Conservation (phyloP, 1,139 yeast genomes). For the Candida sp. region DNA sequence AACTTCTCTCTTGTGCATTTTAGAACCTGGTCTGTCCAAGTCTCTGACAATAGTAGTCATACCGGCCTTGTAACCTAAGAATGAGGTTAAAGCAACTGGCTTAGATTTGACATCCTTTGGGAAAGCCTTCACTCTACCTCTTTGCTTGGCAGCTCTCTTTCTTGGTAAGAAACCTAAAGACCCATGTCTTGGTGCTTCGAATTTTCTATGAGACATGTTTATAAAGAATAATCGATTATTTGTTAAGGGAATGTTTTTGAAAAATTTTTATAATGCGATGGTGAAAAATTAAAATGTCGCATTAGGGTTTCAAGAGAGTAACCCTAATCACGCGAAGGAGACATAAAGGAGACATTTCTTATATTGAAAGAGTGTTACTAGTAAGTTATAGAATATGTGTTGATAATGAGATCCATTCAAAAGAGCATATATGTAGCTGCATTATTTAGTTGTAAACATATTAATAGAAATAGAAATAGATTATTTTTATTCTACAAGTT, state of each 20-base stretch:
- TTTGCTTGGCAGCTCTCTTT: conserved; percentile 98
- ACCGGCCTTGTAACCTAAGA: conserved; percentile 99
- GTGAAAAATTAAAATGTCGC: background rate
- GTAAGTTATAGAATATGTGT: too few species aligned
- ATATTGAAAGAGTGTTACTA: too few species aligned
- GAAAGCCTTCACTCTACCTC: conserved; percentile 99
- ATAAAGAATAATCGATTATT: conserved; percentile 5
- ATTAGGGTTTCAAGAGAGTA: background rate
- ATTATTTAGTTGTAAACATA: too few species aligned
- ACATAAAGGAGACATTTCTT: too few species aligned
- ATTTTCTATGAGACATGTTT: conserved; percentile 98
- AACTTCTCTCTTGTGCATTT: conserved; percentile 99
- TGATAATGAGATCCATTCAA: too few species aligned
- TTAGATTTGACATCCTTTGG: conserved; percentile 98
- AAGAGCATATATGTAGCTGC: too few species aligned
- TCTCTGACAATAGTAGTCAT: conserved; percentile 99
- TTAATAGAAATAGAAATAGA: too few species aligned
- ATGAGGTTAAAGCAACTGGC: conserved; percentile 99
- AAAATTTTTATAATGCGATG: background rate
- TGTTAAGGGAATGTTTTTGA: conserved; percentile 3
- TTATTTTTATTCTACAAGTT: too few species aligned
- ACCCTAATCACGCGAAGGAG: background rate
- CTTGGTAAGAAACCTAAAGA: conserved; percentile 99
- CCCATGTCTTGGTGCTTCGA: conserved; percentile 99
- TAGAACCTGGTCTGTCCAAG: conserved; percentile 99